Conservation (phyloP, 2,329 filamentous ascomycete genomes). For the Teratosphaeria pseudoeucalypti region DNA sequence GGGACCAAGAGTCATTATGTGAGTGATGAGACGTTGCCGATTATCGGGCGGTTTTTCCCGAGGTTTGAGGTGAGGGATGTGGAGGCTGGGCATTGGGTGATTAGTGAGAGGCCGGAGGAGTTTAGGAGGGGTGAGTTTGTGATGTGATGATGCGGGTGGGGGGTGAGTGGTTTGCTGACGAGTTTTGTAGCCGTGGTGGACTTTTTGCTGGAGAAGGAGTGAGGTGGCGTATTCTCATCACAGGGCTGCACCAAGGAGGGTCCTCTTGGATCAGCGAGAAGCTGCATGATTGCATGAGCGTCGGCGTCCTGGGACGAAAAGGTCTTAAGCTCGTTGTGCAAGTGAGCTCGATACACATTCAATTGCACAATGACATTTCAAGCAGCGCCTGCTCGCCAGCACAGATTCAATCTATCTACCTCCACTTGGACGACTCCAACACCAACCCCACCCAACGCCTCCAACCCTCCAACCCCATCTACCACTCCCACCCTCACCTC, state of each 20-base stretch:
- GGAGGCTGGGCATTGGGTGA: constrained; percentile 77
- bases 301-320: background rate
- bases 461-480: too few species aligned
- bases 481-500: too few species aligned
- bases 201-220: constrained; percentile 47
- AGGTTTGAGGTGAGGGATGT: constrained; percentile 63
- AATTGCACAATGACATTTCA: too few species aligned
- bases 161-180: constrained; percentile 1
- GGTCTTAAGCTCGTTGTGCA: too few species aligned
- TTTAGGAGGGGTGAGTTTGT: constrained; percentile 57
- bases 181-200: constrained; percentile 48
- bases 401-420: too few species aligned
- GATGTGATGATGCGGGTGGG: constrained; percentile 39
- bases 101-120: constrained; percentile 73
- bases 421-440: too few species aligned
- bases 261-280: background rate
- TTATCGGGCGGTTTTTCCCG: constrained; percentile 74
- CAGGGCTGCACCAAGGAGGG: background rate
- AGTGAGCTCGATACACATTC: too few species aligned
- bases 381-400: too few species aligned
- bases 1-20: constrained; percentile 71
- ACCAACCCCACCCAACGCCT: too few species aligned
- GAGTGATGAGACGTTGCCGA: constrained; percentile 67
- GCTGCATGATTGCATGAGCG: background rate
- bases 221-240: background rate